Evolutionary conservation across 2,329 filamentous ascomycete species (phyloP).

Genomic region (Aciculosporium take): DNA sequence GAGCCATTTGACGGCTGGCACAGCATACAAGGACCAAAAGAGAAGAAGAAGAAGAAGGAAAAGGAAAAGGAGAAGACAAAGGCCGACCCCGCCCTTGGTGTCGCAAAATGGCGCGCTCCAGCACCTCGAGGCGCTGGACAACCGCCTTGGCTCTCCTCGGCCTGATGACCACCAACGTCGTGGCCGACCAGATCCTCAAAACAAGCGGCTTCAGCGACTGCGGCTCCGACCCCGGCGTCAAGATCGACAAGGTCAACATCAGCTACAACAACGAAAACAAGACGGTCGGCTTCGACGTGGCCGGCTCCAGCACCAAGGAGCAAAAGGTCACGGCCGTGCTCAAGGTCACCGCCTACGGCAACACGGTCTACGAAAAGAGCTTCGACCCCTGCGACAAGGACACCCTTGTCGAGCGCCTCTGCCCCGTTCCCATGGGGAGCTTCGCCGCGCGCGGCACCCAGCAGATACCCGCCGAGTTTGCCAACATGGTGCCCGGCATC

Average conservation of each 20-base stretch:
- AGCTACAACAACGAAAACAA: conserved; percentile 63
- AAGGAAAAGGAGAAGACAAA: too few relatives aligned
- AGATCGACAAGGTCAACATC: conserved; percentile 61
- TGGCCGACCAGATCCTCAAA: conserved; percentile 58
- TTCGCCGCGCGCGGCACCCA: conserved; percentile 64
- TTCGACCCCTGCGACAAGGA: conserved; percentile 69
- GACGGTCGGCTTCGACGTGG: conserved; percentile 66
- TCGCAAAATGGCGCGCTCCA: conserved; percentile 19
- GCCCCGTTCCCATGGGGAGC: conserved; percentile 63
- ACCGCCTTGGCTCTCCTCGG: conserved; percentile 19
- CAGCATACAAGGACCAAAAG: too few relatives aligned
- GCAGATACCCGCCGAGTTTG: conserved; percentile 55
- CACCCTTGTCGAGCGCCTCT: conserved; percentile 59
- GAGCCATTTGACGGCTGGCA: too few relatives aligned
- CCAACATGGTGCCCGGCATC: conserved; percentile 67
- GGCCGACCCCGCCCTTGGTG: conserved; percentile 5
- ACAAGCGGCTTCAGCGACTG: conserved; percentile 74
- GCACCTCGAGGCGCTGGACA: conserved; percentile 15
- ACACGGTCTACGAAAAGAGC: conserved; percentile 57
- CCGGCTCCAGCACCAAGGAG: conserved; percentile 55
- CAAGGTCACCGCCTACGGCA: conserved; percentile 72
- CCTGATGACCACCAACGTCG: conserved; percentile 29
- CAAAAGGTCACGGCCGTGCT: conserved; percentile 73
- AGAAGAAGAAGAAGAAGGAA: too few relatives aligned
- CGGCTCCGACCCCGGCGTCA: conserved; percentile 36